phyloP scores from a whole-genome alignment of 371 early-diverging fungal species.

The Nosema muscidifuracis region DNA sequence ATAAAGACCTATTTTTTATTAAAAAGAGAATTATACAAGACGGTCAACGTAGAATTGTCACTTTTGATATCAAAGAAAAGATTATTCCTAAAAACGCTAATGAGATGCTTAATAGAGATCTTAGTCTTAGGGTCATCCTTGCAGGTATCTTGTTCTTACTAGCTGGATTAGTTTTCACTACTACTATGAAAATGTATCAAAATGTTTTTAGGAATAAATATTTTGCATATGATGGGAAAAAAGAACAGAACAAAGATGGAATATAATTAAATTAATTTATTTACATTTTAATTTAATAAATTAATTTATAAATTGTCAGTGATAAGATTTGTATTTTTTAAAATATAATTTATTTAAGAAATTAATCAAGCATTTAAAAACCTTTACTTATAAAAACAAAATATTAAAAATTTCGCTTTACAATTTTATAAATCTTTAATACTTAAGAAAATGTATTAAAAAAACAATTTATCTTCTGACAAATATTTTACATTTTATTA shows the following conservation, averaged over 20 bases:
- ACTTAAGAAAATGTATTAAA: no score
- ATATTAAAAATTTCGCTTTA: no score
- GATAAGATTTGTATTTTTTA: no score
- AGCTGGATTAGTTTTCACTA: slow-evolving; percentile 55
- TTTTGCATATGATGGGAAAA: slow-evolving; percentile 9
- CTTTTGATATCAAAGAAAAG: slow-evolving; percentile 53
- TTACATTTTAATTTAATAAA: no score
- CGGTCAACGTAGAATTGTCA: slow-evolving; percentile 45
- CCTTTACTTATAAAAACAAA: no score
- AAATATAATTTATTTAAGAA: no score
- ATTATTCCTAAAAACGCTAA: slow-evolving; percentile 47
- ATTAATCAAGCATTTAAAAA: no score
- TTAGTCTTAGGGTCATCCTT: slow-evolving; percentile 27
- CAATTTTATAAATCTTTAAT: no score
- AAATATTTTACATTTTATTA: no score
- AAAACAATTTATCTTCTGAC: no score
- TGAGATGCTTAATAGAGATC: slow-evolving; percentile 24
- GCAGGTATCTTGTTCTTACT: slow-evolving; percentile 48
- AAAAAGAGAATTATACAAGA: slow-evolving; percentile 53
- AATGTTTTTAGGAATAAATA: slow-evolving; percentile 36
- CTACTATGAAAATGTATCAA: slow-evolving; percentile 56
- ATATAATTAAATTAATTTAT: not conserved
- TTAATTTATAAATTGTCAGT: no score
- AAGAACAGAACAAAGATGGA: not conserved
- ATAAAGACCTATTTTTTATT: slow-evolving; percentile 56